Conservation (phyloP, 1,284 basidiomycete genomes). For the Agaricales sp. region DNA sequence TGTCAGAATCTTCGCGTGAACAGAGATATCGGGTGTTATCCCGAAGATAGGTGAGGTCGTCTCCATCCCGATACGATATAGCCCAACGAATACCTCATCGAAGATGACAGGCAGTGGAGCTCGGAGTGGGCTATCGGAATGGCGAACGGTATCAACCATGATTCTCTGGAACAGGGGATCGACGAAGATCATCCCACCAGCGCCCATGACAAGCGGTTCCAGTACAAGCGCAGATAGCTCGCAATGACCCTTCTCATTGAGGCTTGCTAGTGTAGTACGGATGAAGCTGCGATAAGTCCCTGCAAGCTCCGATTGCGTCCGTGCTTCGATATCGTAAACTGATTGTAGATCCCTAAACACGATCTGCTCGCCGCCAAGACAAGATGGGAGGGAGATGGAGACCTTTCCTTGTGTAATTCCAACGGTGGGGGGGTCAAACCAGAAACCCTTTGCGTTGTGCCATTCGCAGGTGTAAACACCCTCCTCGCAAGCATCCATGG, state of each 20-base stretch:
- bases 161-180: conserved; percentile 94
- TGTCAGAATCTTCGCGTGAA: conserved; percentile 91
- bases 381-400: conserved; percentile 48
- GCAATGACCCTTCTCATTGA: conserved; percentile 29
- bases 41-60: conserved; percentile 62
- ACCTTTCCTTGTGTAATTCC: conserved; percentile 55
- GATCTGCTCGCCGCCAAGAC: conserved; percentile 27
- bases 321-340: conserved; percentile 65
- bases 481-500: conserved; percentile 91
- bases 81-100: conserved; percentile 93
- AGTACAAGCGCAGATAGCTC: conserved; percentile 71
- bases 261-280: conserved; percentile 35
- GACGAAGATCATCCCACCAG: conserved; percentile 96
- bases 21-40: conserved; percentile 75
- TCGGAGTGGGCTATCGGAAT: conserved; percentile 13
- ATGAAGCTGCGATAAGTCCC: conserved; percentile 59
- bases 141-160: conserved; percentile 75
- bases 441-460: conserved; percentile 88
- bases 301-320: conserved; percentile 57
- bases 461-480: conserved; percentile 95
- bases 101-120: conserved; percentile 76
- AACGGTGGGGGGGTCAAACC: conserved; percentile 86
- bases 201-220: conserved; percentile 91
- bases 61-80: conserved; percentile 77
- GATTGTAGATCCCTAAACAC: conserved; percentile 14